Evolutionary conservation across 2,329 filamentous ascomycete species (phyloP), one percentile per base, ranked within the genome.

Genomic region (Pochonia chlamydosporia): DNA sequence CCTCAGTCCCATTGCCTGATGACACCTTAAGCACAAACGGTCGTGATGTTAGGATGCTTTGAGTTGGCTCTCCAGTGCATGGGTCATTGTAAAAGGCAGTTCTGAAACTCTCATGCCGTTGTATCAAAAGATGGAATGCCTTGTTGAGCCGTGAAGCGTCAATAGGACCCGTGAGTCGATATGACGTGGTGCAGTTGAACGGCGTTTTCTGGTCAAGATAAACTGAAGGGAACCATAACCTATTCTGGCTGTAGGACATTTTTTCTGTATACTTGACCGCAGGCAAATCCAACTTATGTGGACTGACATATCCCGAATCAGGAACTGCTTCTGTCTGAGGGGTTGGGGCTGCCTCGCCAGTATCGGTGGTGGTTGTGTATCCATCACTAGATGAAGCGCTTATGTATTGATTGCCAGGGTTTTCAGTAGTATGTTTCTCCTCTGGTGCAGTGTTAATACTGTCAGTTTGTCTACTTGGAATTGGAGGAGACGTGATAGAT

Each of bases 1-100:
- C 46, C 9, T 56, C 54, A 8, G 50, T 46, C 3, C 48, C 28
- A 20, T 65, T 54, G 3, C n/a, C 20, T 24, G 52, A 3, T 48
- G 28, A 31, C n/a, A 31, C 40, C 45, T 66, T 59, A 2, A 71
- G 57, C 3, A 51, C 49, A 4, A 69, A 44, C 1, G 44, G 43
- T 2, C 62, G 60, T 11, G 46, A 52, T 8, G 46, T 20, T 39
- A 64, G 36, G 35, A 66, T 44, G 13, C 54, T 52, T 50, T 64
- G 56, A 26, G 51, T 52, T 1, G 59, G 49, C 3, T 51, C 25
- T 24, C 50, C 51, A n/a, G 41, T 54, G 41, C 49, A 49, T 18
- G 28, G 28, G 20, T 45, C 53, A 39, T 46, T 43, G 25, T 52
- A 54, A 40, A 58, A 57, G 26, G 48, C 37, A 31, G 56, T 58